phyloP scores from a whole-genome alignment of 2,329 filamentous ascomycete genomes.

The Ophioceras dolichostomum region DNA sequence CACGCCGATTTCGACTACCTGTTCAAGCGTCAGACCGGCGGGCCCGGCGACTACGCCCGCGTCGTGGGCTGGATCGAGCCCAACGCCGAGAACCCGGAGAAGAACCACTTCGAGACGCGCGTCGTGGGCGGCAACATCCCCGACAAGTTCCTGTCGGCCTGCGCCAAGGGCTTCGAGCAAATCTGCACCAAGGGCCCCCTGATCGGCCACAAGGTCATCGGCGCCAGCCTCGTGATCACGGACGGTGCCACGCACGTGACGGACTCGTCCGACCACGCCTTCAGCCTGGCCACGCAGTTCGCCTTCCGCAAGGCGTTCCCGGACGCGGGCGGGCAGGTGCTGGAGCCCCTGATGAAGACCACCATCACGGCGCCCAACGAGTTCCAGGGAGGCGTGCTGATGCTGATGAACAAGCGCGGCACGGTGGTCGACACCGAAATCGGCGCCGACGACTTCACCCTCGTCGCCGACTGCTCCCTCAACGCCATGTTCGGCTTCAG shows the following conservation, averaged over 20 bases:
- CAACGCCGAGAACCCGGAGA: conserved; percentile 46
- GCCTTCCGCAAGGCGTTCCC: conserved; percentile 92
- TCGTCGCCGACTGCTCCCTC: conserved; percentile 82
- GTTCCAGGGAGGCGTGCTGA: conserved; percentile 94
- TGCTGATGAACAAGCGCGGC: conserved; percentile 91
- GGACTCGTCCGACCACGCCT: conserved; percentile 93
- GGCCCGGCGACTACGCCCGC: conserved; percentile 88
- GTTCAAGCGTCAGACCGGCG: conserved; percentile 89
- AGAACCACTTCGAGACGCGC: conserved; percentile 77
- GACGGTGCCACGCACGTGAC: conserved; percentile 96
- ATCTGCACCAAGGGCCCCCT: conserved; percentile 79
- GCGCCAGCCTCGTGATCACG: conserved; percentile 81
- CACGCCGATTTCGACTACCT: conserved; percentile 81
- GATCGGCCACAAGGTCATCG: conserved; percentile 86
- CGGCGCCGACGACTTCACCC: conserved; percentile 84
- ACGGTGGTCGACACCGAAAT: conserved; percentile 94
- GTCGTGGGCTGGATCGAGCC: conserved; percentile 90
- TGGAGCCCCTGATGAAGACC: conserved; percentile 97
- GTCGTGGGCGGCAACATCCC: conserved; percentile 84
- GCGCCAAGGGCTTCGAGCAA: conserved; percentile 84
- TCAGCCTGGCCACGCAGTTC: conserved; percentile 89
- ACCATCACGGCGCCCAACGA: conserved; percentile 91
- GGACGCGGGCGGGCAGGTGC: conserved; percentile 66
- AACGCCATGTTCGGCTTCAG: conserved; percentile 98
- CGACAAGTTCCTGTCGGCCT: conserved; percentile 91